A percentile compares a stretch with the other conserved stretches of the same genome.
These are phyloP conservation scores for Pythium biforme DNA, from an alignment of 352 stramenopile species.

Conservation along the genomic window DNA sequence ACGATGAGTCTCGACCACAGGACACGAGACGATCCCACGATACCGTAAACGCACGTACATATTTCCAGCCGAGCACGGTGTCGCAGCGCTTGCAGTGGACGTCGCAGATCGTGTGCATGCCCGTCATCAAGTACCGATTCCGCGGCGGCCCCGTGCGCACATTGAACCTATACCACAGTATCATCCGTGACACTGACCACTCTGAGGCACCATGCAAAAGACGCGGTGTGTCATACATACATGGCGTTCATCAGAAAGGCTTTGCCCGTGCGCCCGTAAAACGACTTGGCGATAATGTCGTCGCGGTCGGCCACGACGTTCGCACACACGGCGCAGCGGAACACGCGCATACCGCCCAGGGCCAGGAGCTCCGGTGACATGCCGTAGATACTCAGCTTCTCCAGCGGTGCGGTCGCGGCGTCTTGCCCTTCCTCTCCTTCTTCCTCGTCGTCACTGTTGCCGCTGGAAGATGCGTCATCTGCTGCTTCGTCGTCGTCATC, in stretches of 20 bases:
- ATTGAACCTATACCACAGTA: constrained; percentile 85
- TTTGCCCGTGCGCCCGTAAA: constrained; percentile 75
- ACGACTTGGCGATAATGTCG: constrained; percentile 76
- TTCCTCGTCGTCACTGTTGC: constrained; percentile 24
- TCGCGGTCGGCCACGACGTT: constrained; percentile 63
- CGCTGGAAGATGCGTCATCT: too few relatives aligned
- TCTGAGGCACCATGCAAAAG: not conserved
- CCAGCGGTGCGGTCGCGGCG: constrained; percentile 8
- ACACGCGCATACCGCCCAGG: constrained; percentile 47
- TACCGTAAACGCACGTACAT: constrained; percentile 61
- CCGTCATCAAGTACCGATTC: constrained; percentile 78
- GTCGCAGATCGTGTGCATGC: constrained; percentile 78
- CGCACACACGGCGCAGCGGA: constrained; percentile 62
- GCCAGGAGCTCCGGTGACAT: constrained; percentile 50
- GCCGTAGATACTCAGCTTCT: constrained; percentile 28
- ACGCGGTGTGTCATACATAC: constrained; percentile 32
- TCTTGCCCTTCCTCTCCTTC: constrained; percentile 5
- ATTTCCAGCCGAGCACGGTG: constrained; percentile 79
- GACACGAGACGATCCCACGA: too few relatives aligned
- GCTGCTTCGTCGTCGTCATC: not conserved
- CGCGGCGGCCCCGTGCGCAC: constrained; percentile 49
- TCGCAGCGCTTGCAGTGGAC: constrained; percentile 62
- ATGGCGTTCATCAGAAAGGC: constrained; percentile 80
- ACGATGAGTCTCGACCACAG: too few relatives aligned
- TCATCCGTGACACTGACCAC: too few relatives aligned